These are phyloP conservation scores for Pseudophaeomoniella oleicola DNA, from an alignment of 2,329 filamentous ascomycete species.

Conservation along the genomic window DNA sequence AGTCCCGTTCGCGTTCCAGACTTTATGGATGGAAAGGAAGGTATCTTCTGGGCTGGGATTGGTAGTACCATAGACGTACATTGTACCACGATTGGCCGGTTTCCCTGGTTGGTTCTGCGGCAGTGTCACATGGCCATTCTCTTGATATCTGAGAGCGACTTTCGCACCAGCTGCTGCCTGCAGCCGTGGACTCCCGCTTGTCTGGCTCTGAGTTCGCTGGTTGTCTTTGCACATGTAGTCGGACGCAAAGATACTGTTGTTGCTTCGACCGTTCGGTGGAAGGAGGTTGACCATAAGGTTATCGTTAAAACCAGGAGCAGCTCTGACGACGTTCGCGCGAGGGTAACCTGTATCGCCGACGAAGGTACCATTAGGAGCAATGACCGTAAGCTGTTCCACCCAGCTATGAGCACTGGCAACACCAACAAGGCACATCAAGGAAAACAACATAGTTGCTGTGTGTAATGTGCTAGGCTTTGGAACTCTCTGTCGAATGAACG, in stretches of 20 bases:
- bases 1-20: slow-evolving; percentile 66
- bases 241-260: slow-evolving; percentile 30
- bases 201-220: slow-evolving; percentile 47
- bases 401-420: slow-evolving; percentile 53
- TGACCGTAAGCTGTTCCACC: slow-evolving; percentile 61
- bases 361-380: slow-evolving; percentile 61
- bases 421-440: slow-evolving; percentile 15
- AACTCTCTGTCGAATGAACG: too few relatives aligned
- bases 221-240: slow-evolving; percentile 49
- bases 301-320: slow-evolving; percentile 41
- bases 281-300: slow-evolving; percentile 47
- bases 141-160: slow-evolving; percentile 53
- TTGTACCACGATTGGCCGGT: slow-evolving; percentile 51
- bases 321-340: slow-evolving; percentile 53
- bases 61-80: slow-evolving; percentile 60
- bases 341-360: slow-evolving; percentile 56
- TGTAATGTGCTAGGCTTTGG: too few relatives aligned
- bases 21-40: slow-evolving; percentile 49
- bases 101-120: slow-evolving; percentile 43
- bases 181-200: slow-evolving; percentile 47
- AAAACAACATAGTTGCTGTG: slow-evolving; percentile 6
- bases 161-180: slow-evolving; percentile 44
- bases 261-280: slow-evolving; percentile 35
- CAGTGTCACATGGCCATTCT: slow-evolving; percentile 62
- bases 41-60: slow-evolving; percentile 45